Percentiles rank a stretch among this genome's conserved stretches.
Evolutionary conservation across 2,329 filamentous ascomycete genomes (phyloP).

Genomic region (Zymoseptoria pseudotritici): DNA sequence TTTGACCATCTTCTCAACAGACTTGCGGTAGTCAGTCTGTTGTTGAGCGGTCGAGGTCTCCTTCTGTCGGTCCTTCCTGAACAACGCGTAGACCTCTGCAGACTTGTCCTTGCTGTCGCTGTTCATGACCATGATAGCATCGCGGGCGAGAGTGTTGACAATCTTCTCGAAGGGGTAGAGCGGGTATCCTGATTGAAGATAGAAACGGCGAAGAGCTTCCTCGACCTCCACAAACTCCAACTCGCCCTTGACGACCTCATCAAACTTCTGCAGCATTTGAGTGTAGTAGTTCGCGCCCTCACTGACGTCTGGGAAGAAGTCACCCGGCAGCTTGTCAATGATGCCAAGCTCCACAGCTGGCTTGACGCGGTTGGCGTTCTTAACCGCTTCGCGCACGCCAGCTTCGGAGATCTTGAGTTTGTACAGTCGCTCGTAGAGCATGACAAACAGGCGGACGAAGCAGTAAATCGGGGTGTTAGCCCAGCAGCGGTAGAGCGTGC

Average conservation of each 20-base stretch:
- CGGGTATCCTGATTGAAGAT: constrained; percentile 84
- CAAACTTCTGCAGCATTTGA: constrained; percentile 76
- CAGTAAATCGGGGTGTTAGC: constrained; percentile 86
- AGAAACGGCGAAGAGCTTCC: constrained; percentile 85
- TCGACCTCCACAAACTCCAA: constrained; percentile 79
- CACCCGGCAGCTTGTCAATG: constrained; percentile 64
- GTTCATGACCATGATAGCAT: constrained; percentile 75
- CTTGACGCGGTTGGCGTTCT: constrained; percentile 65
- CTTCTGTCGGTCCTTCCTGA: constrained; percentile 70
- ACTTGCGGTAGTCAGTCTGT: constrained; percentile 84
- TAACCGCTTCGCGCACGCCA: constrained; percentile 65
- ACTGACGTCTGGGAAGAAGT: constrained; percentile 64
- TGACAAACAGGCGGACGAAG: constrained; percentile 89
- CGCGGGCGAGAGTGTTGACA: constrained; percentile 70
- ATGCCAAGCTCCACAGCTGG: constrained; percentile 78
- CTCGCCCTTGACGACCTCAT: constrained; percentile 76
- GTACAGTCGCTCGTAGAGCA: constrained; percentile 76
- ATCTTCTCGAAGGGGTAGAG: constrained; percentile 90
- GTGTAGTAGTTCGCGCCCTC: constrained; percentile 70
- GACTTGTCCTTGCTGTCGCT: constrained; percentile 89
- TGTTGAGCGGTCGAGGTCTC: constrained; percentile 83
- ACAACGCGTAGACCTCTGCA: constrained; percentile 79
- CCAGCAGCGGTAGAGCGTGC: constrained; percentile 81
- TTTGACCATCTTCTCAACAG: constrained; percentile 86
- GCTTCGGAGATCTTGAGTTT: constrained; percentile 75